Conservation (phyloP, 2,329 filamentous ascomycete genomes). For the Eutypella sp. region DNA sequence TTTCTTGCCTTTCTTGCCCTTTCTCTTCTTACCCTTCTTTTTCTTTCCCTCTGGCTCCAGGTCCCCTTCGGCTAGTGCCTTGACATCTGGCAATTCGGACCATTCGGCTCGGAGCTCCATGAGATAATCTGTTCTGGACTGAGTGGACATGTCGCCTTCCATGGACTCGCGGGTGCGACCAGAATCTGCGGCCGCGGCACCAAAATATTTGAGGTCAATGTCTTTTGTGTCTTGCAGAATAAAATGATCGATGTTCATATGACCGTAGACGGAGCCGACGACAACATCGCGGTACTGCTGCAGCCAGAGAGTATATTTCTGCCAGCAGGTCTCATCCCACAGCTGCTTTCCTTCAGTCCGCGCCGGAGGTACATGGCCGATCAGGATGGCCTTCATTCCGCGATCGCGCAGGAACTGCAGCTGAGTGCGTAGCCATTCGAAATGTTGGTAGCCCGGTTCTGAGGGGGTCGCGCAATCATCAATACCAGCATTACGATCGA, state of each 20-base stretch:
- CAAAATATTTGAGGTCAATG: slow-evolving; percentile 53
- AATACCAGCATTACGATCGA: slow-evolving; percentile 85
- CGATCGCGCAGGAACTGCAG: slow-evolving; percentile 75
- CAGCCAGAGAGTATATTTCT: slow-evolving; percentile 91
- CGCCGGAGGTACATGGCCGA: slow-evolving; percentile 89
- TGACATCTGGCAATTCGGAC: slow-evolving; percentile 63
- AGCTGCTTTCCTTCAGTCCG: slow-evolving; percentile 76
- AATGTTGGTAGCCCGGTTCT: slow-evolving; percentile 87
- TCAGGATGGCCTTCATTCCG: slow-evolving; percentile 90
- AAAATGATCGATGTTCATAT: slow-evolving; percentile 99
- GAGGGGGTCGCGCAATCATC: slow-evolving; percentile 76
- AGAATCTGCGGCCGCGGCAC: slow-evolving; percentile 23
- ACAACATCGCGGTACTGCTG: slow-evolving; percentile 88
- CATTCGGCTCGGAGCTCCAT: slow-evolving; percentile 72
- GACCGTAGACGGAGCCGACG: slow-evolving; percentile 73
- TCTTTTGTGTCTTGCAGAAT: slow-evolving; percentile 81
- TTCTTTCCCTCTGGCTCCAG: slow-evolving; percentile 32
- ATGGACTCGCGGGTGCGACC: slow-evolving; percentile 30
- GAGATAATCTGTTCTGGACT: slow-evolving; percentile 75
- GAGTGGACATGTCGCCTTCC: slow-evolving; percentile 53
- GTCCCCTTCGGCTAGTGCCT: slow-evolving; percentile 15
- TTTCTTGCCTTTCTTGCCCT: slow-evolving; percentile 56
- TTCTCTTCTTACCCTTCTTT: slow-evolving; percentile 49
- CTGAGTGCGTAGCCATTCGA: slow-evolving; percentile 93
- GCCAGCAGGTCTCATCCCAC: slow-evolving; percentile 98